Evolutionary conservation across 495 filamentous ascomycete genomes (phyloP).

Genomic region (Podospora fimiseda): DNA sequence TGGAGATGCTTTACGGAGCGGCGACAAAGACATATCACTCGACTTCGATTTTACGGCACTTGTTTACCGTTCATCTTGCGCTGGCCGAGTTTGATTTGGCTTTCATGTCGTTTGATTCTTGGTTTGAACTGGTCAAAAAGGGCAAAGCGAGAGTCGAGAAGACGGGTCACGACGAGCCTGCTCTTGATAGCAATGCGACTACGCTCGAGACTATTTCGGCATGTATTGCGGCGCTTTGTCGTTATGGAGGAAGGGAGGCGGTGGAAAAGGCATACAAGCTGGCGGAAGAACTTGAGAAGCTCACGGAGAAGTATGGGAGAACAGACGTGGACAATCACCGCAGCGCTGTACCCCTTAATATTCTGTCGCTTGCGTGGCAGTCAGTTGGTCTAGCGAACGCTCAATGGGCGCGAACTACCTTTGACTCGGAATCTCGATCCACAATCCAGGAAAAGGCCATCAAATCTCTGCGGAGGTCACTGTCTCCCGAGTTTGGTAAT

Average conservation of each 20-base stretch:
- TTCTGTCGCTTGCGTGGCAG: conserved; percentile 64
- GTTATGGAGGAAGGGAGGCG: conserved; percentile 65
- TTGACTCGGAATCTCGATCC: conserved; percentile 59
- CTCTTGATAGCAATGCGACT: conserved; percentile 69
- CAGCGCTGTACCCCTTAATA: conserved; percentile 42
- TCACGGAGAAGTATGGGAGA: conserved; percentile 38
- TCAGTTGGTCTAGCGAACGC: conserved; percentile 78
- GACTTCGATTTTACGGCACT: conserved; percentile 72
- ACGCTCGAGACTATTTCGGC: conserved; percentile 70
- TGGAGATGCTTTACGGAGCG: conserved; percentile 81
- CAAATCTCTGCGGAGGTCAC: conserved; percentile 61
- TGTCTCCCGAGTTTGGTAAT: conserved; percentile 56
- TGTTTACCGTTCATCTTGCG: conserved; percentile 81
- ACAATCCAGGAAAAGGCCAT: conserved; percentile 68
- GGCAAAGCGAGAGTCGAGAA: conserved; percentile 76
- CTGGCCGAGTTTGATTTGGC: conserved; percentile 86
- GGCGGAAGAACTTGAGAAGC: conserved; percentile 56
- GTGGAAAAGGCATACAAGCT: conserved; percentile 71
- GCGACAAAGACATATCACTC: conserved; percentile 93
- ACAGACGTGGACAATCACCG: conserved; percentile 20
- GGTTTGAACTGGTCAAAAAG: conserved; percentile 75
- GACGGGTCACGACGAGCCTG: conserved; percentile 61
- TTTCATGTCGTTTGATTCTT: conserved; percentile 79
- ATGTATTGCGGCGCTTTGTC: conserved; percentile 73
- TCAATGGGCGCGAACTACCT: conserved; percentile 76